phyloP scores from a whole-genome alignment of 345 rosid genomes.

The Eucalyptus microcorys region DNA sequence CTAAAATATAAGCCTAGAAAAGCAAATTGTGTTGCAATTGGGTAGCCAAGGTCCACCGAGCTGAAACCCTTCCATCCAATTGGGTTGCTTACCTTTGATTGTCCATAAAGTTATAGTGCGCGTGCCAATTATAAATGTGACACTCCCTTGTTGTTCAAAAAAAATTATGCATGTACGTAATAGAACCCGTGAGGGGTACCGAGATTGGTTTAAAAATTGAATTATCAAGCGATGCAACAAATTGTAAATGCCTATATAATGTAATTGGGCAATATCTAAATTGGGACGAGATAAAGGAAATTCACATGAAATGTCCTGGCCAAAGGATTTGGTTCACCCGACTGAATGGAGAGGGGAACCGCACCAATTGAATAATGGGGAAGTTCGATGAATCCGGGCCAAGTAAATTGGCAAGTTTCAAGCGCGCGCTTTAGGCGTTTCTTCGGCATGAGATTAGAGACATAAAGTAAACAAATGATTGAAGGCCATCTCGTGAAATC shows the following conservation, averaged over 20 bases:
- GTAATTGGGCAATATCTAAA: background rate
- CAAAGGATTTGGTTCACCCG: background rate
- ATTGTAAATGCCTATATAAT: background rate
- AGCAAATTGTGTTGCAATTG: too few relatives aligned
- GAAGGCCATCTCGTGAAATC: background rate
- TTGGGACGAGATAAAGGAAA: background rate
- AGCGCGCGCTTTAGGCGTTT: background rate
- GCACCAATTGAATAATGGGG: background rate
- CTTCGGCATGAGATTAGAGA: background rate
- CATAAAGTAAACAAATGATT: background rate
- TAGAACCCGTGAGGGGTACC: background rate
- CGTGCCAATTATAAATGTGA: background rate
- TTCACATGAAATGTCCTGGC: background rate
- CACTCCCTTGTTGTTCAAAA: background rate
- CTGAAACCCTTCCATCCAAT: too few relatives aligned
- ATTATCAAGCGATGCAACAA: background rate
- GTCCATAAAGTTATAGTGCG: background rate
- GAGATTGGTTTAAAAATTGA: background rate
- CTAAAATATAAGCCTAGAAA: too few relatives aligned
- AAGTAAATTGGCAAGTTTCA: background rate
- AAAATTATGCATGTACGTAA: background rate
- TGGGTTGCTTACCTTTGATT: too few relatives aligned
- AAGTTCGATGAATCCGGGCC: background rate
- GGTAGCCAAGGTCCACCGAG: too few relatives aligned
- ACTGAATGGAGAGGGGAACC: background rate